Conservation (phyloP, 1,284 basidiomycete species). For the Gomphus bonarii region DNA sequence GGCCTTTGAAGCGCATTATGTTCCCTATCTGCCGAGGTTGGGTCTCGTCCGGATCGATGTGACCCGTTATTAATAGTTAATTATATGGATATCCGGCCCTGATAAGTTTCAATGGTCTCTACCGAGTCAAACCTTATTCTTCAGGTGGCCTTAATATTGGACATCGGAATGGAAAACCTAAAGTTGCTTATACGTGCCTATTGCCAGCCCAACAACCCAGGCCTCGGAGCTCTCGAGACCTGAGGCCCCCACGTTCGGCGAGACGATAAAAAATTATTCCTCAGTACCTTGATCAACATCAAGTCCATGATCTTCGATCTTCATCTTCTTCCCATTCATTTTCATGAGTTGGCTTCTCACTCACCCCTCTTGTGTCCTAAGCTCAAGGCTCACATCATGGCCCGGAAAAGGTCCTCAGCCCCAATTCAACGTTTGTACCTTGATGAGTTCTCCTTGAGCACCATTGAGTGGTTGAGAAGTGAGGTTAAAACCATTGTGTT, state of each 20-base stretch:
- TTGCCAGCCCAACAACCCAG: neutral
- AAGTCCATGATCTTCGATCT: conserved; percentile 4
- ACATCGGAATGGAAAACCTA: neutral
- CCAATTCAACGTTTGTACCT: conserved; percentile 38
- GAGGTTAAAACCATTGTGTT: conserved; percentile 37
- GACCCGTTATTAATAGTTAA: conserved; percentile 37
- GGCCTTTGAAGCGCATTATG: conserved; percentile 22
- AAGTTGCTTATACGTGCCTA: neutral
- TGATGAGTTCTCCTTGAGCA: conserved; percentile 25
- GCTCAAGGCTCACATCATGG: conserved; percentile 34
- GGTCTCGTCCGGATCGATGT: conserved; percentile 35
- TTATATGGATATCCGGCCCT: conserved; percentile 23
- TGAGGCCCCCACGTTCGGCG: neutral
- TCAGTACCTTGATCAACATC: conserved; percentile 12
- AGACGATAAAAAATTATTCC: conserved; percentile 22
- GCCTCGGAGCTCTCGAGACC: neutral
- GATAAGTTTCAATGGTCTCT: neutral
- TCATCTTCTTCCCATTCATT: conserved; percentile 6
- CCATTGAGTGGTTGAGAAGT: conserved; percentile 35
- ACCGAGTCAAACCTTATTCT: neutral
- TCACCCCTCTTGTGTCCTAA: conserved; percentile 24
- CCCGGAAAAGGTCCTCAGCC: conserved; percentile 29
- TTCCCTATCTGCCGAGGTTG: conserved; percentile 39
- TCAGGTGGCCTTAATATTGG: neutral
- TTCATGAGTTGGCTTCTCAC: conserved; percentile 10